phyloP scores from a whole-genome alignment of 2,329 filamentous ascomycete genomes.

The Trematosphaeria pertusa region DNA sequence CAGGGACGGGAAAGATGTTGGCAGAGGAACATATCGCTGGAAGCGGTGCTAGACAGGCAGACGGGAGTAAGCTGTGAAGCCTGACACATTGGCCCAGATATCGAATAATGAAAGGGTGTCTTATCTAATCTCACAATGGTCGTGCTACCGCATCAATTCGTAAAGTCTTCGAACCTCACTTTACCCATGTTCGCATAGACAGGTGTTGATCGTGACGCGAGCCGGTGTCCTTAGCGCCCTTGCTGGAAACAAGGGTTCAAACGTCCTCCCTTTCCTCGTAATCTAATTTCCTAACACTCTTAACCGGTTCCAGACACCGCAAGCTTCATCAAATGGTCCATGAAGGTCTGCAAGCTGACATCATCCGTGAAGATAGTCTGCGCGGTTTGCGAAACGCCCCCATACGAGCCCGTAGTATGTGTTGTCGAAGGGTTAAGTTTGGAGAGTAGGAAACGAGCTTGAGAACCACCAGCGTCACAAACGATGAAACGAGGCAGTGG shows the following conservation, averaged over 20 bases:
- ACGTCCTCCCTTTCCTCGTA: too few species aligned
- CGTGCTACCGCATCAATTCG: conserved; percentile 4
- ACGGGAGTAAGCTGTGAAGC: conserved; percentile 10
- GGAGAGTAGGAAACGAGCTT: conserved; percentile 93
- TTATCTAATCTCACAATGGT: conserved; percentile 20
- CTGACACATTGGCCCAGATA: background rate
- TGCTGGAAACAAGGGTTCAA: too few species aligned
- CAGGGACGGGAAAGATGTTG: conserved; percentile 26
- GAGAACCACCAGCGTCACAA: conserved; percentile 96
- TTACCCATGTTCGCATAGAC: background rate
- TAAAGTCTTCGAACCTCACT: conserved; percentile 3
- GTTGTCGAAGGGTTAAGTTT: conserved; percentile 98
- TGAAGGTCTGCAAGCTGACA: conserved; percentile 96
- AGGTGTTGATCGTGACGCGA: conserved; percentile 1
- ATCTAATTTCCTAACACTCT: conserved; percentile 4
- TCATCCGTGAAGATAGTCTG: conserved; percentile 99
- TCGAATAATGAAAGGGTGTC: conserved; percentile 8
- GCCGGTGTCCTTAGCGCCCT: too few species aligned
- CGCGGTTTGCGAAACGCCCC: conserved; percentile 85
- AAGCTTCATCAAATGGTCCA: conserved; percentile 98
- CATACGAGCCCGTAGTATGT: conserved; percentile 91
- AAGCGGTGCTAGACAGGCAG: conserved; percentile 11
- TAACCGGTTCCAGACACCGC: conserved; percentile 47
- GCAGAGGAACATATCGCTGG: conserved; percentile 21
- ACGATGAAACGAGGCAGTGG: conserved; percentile 98